phyloP scores from a whole-genome alignment of 176 grass and related monocot genomes.

The Hordeum marinum region DNA sequence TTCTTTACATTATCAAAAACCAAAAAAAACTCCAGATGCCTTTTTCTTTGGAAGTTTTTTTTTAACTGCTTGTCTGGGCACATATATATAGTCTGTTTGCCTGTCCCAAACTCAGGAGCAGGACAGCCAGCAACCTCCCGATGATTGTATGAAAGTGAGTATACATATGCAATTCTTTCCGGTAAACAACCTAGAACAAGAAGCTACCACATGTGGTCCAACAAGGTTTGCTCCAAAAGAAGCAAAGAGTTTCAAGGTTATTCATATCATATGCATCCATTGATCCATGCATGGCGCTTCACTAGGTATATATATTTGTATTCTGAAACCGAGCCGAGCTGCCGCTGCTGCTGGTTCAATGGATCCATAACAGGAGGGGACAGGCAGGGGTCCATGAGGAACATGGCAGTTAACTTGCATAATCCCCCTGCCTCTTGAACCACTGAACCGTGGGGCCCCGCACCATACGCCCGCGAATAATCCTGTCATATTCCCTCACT shows the following conservation, averaged over 20 bases:
- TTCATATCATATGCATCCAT: background rate
- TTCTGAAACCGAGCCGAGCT: conserved; percentile 10
- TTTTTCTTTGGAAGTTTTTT: background rate
- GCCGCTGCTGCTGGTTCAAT: background rate
- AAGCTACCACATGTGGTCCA: background rate
- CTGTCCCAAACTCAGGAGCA: background rate
- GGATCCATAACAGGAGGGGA: conserved; percentile 16
- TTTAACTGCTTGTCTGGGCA: background rate
- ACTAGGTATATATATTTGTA: background rate
- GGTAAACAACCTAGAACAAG: background rate
- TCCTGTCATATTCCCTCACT: conserved; percentile 22
- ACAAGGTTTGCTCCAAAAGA: background rate
- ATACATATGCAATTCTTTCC: background rate
- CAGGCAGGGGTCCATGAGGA: conserved; percentile 36
- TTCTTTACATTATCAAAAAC: too few relatives aligned
- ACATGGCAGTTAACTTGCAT: conserved; percentile 33
- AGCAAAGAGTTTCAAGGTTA: background rate
- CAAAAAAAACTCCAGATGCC: background rate
- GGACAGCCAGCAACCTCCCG: background rate
- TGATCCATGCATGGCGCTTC: background rate
- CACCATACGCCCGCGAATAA: conserved; percentile 18
- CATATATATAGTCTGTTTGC: background rate
- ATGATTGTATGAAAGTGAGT: background rate
- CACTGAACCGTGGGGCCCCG: conserved; percentile 24
- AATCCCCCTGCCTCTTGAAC: conserved; percentile 37